Evolutionary conservation across 257 asterid species (phyloP), one percentile per base, ranked within the genome.

Genomic region (Paulownia fortunei): DNA sequence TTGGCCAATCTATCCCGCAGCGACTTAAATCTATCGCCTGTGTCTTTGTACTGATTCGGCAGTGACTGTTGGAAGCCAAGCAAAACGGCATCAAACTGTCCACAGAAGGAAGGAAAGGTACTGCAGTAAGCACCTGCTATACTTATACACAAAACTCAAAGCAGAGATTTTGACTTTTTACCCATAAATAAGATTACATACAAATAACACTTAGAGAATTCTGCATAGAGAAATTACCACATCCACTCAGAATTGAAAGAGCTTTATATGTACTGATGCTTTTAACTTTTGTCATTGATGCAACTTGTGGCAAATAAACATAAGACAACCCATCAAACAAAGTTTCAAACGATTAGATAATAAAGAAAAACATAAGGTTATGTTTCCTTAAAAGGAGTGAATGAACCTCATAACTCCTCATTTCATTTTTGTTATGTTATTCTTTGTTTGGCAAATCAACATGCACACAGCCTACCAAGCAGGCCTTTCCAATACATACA

Each of bases 11-110:
- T 90, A 76, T 86, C 88, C 82, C 63, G 85, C 81, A 90, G 62
- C 26, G 27, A 65, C 82, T 86, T 83, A 70, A 23, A 76, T 74
- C 69, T 69, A 69, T 81, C 79, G 55, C 63, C 78, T n/a, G 59
- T 54, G 77, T 84, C 91, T 83, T 58, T 51, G 79, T 73, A 44
- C 76, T 41, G 83, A 74, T 77, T 61, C 18, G 66, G 78, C 69
- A 79, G 54, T 30, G 84, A 82, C 32, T 75, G 65, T 84, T 86
- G 82, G 80, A 82, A 49, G 76, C 80, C 91, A 79, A 83, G 86
- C 61, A 90, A 81, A 73, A 66, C 80, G 68, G 84, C 89, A 84
- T 88, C 88, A 74, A 85, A 90, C 97, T 90, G 88, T 77, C 27
- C 70, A 84, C 62, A 56, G 47, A 44, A 63, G 34, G 51, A 39